Evolutionary conservation across 108 stramenopile genomes (phyloP).

Genomic region (Schizochytrium sp.): DNA sequence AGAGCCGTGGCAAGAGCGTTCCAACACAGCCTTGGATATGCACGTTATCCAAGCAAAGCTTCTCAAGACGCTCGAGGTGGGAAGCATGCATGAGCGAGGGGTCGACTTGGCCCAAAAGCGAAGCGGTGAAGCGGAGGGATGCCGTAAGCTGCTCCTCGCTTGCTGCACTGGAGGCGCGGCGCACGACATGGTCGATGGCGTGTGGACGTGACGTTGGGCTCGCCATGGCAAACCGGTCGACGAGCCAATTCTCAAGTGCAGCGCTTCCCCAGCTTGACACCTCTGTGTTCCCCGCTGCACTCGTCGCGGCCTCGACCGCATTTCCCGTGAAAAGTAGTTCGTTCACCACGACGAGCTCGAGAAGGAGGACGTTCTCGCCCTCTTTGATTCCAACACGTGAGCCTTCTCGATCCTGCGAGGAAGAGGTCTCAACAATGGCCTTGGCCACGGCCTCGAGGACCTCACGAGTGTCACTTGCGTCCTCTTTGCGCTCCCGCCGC

Average conservation of each 20-base stretch:
- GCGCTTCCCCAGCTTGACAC: background rate
- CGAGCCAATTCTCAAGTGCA: background rate
- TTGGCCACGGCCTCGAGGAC: background rate
- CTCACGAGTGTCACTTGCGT: background rate
- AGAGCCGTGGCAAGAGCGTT: background rate
- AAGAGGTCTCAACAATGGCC: background rate
- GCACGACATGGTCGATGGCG: background rate
- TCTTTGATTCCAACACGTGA: background rate
- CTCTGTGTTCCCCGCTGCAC: background rate
- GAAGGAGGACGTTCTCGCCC: background rate
- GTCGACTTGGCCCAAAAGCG: background rate
- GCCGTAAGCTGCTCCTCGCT: too few relatives aligned
- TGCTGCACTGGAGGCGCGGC: too few relatives aligned
- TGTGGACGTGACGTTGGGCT: background rate
- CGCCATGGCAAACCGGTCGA: background rate
- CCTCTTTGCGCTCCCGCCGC: too few relatives aligned
- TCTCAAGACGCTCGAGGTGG: background rate
- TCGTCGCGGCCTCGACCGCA: background rate
- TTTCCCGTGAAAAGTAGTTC: background rate
- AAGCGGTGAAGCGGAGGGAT: background rate
- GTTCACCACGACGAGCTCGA: background rate
- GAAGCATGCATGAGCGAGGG: background rate
- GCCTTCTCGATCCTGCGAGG: too few relatives aligned
- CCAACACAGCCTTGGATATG: background rate
- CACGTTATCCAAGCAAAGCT: background rate